These are phyloP conservation scores for Penicillium cinerascens DNA, from an alignment of 495 filamentous ascomycete species.

Conservation along the genomic window DNA sequence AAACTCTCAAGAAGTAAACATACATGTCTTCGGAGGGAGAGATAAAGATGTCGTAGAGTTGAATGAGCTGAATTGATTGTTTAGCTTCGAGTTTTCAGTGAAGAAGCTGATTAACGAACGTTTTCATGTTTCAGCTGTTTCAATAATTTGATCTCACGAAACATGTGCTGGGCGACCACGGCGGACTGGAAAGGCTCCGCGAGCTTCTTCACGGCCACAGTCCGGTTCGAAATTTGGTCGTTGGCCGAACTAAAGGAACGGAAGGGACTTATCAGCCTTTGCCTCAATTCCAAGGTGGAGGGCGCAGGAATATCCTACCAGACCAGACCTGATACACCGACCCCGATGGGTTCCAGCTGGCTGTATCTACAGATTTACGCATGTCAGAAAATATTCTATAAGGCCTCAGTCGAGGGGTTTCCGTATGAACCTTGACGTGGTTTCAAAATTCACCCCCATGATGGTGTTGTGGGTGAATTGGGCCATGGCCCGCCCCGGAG, in stretches of 20 bases:
- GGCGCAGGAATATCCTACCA: slow-evolving; percentile 60
- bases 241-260: slow-evolving; percentile 68
- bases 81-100: slow-evolving; percentile 9
- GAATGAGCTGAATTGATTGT: slow-evolving; percentile 71
- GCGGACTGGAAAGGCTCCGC: slow-evolving; percentile 99
- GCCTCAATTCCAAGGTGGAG: background rate
- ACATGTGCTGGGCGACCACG: slow-evolving; percentile 90
- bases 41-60: slow-evolving; percentile 97
- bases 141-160: slow-evolving; percentile 90
- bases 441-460: slow-evolving; percentile 97
- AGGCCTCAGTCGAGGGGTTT: background rate
- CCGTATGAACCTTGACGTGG: slow-evolving; percentile 75
- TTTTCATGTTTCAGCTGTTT: slow-evolving; percentile 97
- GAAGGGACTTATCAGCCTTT: slow-evolving; percentile 2
- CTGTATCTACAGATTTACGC: slow-evolving; percentile 62
- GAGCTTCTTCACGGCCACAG: slow-evolving; percentile 98
- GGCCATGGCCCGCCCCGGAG: slow-evolving; percentile 57
- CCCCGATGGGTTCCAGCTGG: slow-evolving; percentile 92
- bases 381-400: background rate
- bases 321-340: slow-evolving; percentile 96
- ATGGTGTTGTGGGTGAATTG: slow-evolving; percentile 97
- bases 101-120: slow-evolving; percentile 45
- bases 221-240: slow-evolving; percentile 86
- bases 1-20: slow-evolving; percentile 20
- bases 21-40: slow-evolving; percentile 98